Evolutionary conservation across 1,284 basidiomycete species (phyloP).

Genomic region (Melanopsichium pennsylvanicum): DNA sequence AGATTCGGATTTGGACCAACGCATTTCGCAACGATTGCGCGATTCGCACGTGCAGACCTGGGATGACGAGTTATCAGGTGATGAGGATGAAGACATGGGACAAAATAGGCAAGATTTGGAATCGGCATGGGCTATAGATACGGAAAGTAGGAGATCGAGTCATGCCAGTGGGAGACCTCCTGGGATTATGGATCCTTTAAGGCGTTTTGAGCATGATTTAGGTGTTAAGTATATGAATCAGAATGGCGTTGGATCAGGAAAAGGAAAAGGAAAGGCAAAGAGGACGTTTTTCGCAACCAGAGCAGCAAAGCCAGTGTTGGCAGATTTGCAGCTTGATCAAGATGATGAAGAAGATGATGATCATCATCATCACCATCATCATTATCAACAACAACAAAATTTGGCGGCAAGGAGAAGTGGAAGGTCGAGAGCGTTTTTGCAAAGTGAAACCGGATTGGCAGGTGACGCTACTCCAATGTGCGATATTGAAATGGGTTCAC

Average conservation of each 20-base stretch:
- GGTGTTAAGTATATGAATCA: slow-evolving; percentile 34
- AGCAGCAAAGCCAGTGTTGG: slow-evolving; percentile 38
- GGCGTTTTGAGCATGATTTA: slow-evolving; percentile 37
- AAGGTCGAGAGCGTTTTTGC: slow-evolving; percentile 1
- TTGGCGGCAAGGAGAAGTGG: slow-evolving; percentile 2
- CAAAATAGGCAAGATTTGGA: slow-evolving; percentile 1
- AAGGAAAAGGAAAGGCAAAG: slow-evolving; percentile 41
- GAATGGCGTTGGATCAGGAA: slow-evolving; percentile 32
- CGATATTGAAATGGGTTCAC: slow-evolving; percentile 41
- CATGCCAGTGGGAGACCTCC: slow-evolving; percentile 8
- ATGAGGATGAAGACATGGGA: slow-evolving; percentile 28
- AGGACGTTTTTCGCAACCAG: slow-evolving; percentile 47
- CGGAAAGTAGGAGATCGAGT: slow-evolving; percentile 12
- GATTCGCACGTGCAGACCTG: slow-evolving; percentile 57
- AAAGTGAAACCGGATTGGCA: slow-evolving; percentile 2
- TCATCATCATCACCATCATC: slow-evolving; percentile 5
- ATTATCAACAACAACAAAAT: slow-evolving; percentile 1
- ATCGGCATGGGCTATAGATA: slow-evolving; percentile 20
- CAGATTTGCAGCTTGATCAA: slow-evolving; percentile 34
- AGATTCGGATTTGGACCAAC: slow-evolving; percentile 66
- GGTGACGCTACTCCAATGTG: slow-evolving; percentile 34
- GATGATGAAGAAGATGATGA: slow-evolving; percentile 25
- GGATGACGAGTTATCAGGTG: slow-evolving; percentile 61
- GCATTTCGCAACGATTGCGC: slow-evolving; percentile 59
- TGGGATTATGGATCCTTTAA: slow-evolving; percentile 40